Conservation (phyloP, 441 rosid genomes). For the Arabidopsis hybrid region DNA sequence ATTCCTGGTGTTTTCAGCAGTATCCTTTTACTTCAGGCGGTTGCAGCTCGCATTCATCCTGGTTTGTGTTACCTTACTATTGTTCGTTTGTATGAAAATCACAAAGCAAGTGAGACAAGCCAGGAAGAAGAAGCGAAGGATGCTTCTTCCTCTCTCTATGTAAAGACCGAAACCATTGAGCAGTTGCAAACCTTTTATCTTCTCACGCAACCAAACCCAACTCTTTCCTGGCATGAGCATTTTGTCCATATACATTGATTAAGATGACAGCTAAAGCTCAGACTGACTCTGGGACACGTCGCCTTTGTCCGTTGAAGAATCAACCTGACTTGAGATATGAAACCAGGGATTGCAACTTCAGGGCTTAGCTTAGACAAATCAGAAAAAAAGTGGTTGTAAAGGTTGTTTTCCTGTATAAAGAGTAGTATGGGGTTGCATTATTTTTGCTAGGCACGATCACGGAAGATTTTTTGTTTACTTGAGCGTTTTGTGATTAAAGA, state of each 20-base stretch:
- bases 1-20: slow-evolving; percentile 89
- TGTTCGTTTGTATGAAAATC: slow-evolving; percentile 85
- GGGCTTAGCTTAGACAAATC: slow-evolving; percentile 18
- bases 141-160: slow-evolving; percentile 99
- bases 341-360: slow-evolving; percentile 8
- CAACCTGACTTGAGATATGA: slow-evolving; percentile 6
- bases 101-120: slow-evolving; percentile 78
- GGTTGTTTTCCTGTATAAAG: slow-evolving; percentile 14
- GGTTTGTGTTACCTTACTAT: slow-evolving; percentile 67
- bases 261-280: slow-evolving; percentile 23
- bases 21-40: slow-evolving; percentile 84
- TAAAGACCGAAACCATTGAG: slow-evolving; percentile 45
- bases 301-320: slow-evolving; percentile 22
- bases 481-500: slow-evolving; percentile 5
- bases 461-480: neutral
- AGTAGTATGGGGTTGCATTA: slow-evolving; percentile 11
- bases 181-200: slow-evolving; percentile 37
- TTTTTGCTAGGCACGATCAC: slow-evolving; percentile 6
- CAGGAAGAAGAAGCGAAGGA: slow-evolving; percentile 93
- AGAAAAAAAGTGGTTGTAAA: slow-evolving; percentile 7
- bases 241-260: slow-evolving; percentile 12
- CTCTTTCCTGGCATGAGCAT: slow-evolving; percentile 32
- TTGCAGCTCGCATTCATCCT: slow-evolving; percentile 74
- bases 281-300: slow-evolving; percentile 5
- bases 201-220: slow-evolving; percentile 44